A percentile compares a stretch with the other conserved stretches of the same genome.
Evolutionary conservation across 78 protist species (phyloP).

Genomic region (Dictyostelium firmibasis): DNA sequence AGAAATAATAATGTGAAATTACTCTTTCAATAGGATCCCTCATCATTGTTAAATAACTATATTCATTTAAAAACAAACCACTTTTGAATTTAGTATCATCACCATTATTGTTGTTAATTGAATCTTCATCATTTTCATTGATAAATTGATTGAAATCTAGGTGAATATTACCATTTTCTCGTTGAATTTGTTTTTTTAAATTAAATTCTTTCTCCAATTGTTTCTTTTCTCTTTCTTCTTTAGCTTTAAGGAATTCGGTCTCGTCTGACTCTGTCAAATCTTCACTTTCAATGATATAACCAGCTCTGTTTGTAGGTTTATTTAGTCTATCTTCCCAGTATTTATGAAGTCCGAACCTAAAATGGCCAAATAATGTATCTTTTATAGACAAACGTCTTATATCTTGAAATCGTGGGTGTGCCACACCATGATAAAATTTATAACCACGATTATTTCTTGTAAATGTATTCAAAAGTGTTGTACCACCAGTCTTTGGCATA

Average conservation of each 20-base stretch:
- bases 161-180: not conserved
- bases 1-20: slow-evolving; percentile 37
- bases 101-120: not conserved
- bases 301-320: not conserved
- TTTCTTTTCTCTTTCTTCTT: not conserved
- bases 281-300: not conserved
- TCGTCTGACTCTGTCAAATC: not conserved
- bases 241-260: not conserved
- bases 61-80: not conserved
- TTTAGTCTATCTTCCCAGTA: not conserved
- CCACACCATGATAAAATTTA: not conserved
- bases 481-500: slow-evolving; percentile 55
- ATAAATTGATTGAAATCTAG: not conserved
- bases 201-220: not conserved
- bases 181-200: not conserved
- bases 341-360: slow-evolving; percentile 43
- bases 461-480: not conserved
- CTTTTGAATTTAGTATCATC: not conserved
- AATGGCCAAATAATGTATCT: slow-evolving; percentile 41
- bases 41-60: slow-evolving; percentile 34
- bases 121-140: not conserved
- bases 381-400: not conserved
- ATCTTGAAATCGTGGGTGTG: not conserved
- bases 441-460: not conserved
- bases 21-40: slow-evolving; percentile 66